Conservation (phyloP, 2,329 filamentous ascomycete genomes). For the Tolypocladium ophioglossoides region DNA sequence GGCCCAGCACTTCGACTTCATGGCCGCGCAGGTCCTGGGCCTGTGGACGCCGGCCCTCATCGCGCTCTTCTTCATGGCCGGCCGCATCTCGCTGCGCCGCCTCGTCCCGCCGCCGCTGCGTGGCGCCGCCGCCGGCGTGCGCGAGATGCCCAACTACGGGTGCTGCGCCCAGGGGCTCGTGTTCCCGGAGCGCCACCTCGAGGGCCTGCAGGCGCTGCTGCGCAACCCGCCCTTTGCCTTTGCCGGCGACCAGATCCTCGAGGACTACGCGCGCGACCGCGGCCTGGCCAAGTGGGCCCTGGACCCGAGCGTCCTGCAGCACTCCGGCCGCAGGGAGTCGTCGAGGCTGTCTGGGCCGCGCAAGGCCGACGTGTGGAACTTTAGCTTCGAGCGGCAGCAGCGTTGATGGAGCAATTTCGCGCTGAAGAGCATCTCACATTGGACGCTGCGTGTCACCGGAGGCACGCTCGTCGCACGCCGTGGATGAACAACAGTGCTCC, state of each 20-base stretch:
- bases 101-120: constrained; percentile 9
- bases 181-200: constrained; percentile 20
- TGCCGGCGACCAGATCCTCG: constrained; percentile 23
- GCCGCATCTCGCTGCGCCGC: constrained; percentile 15
- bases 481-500: too few relatives aligned
- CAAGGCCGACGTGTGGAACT: constrained; percentile 23
- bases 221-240: constrained; percentile 20
- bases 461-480: too few relatives aligned
- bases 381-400: constrained; percentile 19
- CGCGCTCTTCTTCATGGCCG: constrained; percentile 17
- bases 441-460: too few relatives aligned
- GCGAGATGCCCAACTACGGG: constrained; percentile 26
- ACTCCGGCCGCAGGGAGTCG: constrained; percentile 21
- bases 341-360: constrained; percentile 16
- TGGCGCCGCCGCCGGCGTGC: constrained; percentile 9
- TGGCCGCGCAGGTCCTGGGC: constrained; percentile 14
- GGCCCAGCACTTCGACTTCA: constrained; percentile 12
- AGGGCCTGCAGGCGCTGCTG: constrained; percentile 14
- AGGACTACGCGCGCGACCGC: constrained; percentile 19
- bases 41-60: constrained; percentile 23
- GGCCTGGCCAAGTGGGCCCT: constrained; percentile 23
- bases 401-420: background rate
- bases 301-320: constrained; percentile 26
- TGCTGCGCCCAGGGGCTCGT: constrained; percentile 28
- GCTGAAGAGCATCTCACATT: too few relatives aligned